These are phyloP conservation scores for Astrocystis sublimbata DNA, from an alignment of 495 filamentous ascomycete species.

Conservation along the genomic window DNA sequence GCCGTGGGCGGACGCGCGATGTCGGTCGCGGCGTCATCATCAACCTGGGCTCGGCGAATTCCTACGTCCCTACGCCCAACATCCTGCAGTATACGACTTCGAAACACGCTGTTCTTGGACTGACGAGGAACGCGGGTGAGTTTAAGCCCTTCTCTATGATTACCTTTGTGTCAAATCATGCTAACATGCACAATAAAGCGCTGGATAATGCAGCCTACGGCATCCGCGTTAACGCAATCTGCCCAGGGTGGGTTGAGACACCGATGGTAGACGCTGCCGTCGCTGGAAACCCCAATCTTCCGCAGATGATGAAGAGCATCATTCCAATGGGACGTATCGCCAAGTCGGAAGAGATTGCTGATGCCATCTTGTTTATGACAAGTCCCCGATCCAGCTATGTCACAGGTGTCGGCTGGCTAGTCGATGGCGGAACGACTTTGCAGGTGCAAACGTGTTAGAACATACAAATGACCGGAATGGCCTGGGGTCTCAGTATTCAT, in stretches of 20 bases:
- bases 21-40: not conserved
- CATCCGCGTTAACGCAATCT: not conserved
- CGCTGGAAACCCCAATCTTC: not conserved
- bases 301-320: not conserved
- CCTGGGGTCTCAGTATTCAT: too few relatives aligned
- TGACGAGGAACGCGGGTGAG: not conserved
- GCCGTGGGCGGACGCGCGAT: not conserved
- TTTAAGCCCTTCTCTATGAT: not conserved
- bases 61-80: not conserved
- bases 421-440: not conserved
- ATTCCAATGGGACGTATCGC: not conserved
- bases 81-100: not conserved
- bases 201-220: not conserved
- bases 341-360: not conserved
- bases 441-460: too few relatives aligned
- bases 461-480: too few relatives aligned
- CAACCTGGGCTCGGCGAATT: not conserved
- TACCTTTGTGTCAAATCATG: not conserved
- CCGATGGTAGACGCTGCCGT: not conserved
- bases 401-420: not conserved
- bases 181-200: not conserved
- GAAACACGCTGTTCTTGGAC: not conserved
- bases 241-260: not conserved
- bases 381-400: not conserved
- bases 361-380: not conserved